Percentiles rank a stretch among this genome's conserved stretches.
phyloP scores from a whole-genome alignment of 2,329 filamentous ascomycete species.

The Lomentospora prolificans region DNA sequence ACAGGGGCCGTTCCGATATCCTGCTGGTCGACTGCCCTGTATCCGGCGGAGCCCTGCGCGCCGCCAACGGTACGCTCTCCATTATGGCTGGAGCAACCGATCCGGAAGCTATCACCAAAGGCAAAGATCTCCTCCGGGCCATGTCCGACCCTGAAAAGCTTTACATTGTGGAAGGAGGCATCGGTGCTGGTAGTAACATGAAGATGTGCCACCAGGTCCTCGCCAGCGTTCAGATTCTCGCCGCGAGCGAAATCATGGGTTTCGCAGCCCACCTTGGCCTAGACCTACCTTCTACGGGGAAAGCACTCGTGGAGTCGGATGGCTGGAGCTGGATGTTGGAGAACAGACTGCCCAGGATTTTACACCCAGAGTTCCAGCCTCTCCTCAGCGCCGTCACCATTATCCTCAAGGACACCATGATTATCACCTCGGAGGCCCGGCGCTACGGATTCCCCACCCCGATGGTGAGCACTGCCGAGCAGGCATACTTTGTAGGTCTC shows the following conservation, averaged over 20 bases:
- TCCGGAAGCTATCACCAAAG: slow-evolving; percentile 42
- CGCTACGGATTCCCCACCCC: slow-evolving; percentile 47
- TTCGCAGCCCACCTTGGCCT: slow-evolving; percentile 47
- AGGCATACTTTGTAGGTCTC: slow-evolving; percentile 51
- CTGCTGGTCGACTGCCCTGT: slow-evolving; percentile 26
- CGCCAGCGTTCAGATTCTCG: slow-evolving; percentile 53
- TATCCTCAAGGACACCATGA: slow-evolving; percentile 52
- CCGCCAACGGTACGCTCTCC: slow-evolving; percentile 54
- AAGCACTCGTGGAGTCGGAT: slow-evolving; percentile 34
- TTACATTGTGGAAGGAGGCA: slow-evolving; percentile 48
- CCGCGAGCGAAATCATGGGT: slow-evolving; percentile 49
- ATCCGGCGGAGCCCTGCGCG: slow-evolving; percentile 22
- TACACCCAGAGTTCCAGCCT: slow-evolving; percentile 41
- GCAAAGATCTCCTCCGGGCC: slow-evolving; percentile 47
- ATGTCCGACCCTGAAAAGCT: slow-evolving; percentile 55
- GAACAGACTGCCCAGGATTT: slow-evolving; percentile 45
- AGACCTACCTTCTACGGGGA: slow-evolving; percentile 30
- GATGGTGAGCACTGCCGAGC: slow-evolving; percentile 53
- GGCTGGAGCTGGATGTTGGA: slow-evolving; percentile 54
- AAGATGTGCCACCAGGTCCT: slow-evolving; percentile 61
- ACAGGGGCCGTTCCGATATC: slow-evolving; percentile 50
- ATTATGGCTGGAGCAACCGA: slow-evolving; percentile 62
- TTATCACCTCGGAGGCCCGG: slow-evolving; percentile 57
- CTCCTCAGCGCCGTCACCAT: slow-evolving; percentile 50
- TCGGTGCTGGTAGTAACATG: slow-evolving; percentile 56